Conservation (phyloP, 1,139 yeast species). For the Nadsonia commutata region DNA sequence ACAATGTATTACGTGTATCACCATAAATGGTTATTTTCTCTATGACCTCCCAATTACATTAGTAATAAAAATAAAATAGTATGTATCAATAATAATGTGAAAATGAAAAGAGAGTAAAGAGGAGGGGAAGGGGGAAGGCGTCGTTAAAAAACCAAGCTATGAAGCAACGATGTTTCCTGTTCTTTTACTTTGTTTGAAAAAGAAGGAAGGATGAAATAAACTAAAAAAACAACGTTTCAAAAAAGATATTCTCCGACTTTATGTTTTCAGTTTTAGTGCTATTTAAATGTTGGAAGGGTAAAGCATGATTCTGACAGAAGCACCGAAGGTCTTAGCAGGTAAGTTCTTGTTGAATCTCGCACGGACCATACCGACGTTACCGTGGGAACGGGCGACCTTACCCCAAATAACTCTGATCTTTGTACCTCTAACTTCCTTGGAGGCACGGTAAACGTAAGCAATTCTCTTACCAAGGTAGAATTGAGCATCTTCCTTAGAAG, state of each 20-base stretch:
- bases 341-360: conserved; percentile 98
- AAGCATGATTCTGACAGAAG: conserved; percentile 98
- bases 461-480: conserved; percentile 99
- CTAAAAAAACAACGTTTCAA: background rate
- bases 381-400: conserved; percentile 85
- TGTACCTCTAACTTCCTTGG: conserved; percentile 95
- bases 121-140: background rate
- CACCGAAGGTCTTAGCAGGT: conserved; percentile 99
- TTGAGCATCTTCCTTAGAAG: conserved; percentile 83
- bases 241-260: background rate
- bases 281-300: conserved; percentile 98
- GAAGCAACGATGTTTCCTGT: background rate
- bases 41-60: background rate
- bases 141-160: background rate
- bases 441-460: conserved; percentile 98
- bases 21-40: background rate
- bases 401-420: conserved; percentile 99
- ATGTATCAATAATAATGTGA: background rate
- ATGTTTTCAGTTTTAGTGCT: background rate
- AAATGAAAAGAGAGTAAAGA: background rate
- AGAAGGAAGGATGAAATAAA: background rate
- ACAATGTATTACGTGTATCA: background rate
- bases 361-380: conserved; percentile 96
- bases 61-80: background rate
- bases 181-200: background rate